Evolutionary conservation across 2,329 filamentous ascomycete species (phyloP).

Genomic region (Microdochium bolleyi): DNA sequence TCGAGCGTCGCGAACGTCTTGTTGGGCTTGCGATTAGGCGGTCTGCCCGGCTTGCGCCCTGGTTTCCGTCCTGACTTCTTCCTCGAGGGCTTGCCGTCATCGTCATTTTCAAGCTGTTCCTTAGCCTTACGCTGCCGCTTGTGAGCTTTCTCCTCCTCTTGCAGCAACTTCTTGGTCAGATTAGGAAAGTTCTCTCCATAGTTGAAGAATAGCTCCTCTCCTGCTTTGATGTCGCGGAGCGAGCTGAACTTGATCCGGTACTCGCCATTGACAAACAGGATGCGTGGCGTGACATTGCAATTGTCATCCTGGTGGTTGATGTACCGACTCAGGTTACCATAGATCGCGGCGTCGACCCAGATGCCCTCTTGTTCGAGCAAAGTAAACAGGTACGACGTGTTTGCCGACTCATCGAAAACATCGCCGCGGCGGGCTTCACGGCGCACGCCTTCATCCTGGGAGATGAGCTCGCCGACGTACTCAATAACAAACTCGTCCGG

Average conservation of each 20-base stretch:
- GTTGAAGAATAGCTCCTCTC: slow-evolving; percentile 76
- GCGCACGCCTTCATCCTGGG: slow-evolving; percentile 59
- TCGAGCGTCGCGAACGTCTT: neutral
- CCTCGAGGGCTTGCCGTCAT: slow-evolving; percentile 6
- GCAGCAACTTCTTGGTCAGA: slow-evolving; percentile 42
- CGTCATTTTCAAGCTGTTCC: slow-evolving; percentile 6
- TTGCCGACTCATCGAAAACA: slow-evolving; percentile 53
- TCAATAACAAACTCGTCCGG: slow-evolving; percentile 71
- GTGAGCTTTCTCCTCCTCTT: slow-evolving; percentile 15
- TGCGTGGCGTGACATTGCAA: slow-evolving; percentile 56
- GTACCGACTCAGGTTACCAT: slow-evolving; percentile 75
- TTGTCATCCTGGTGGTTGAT: slow-evolving; percentile 66
- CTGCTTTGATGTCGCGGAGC: slow-evolving; percentile 55
- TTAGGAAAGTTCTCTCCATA: slow-evolving; percentile 66
- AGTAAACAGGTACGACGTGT: slow-evolving; percentile 58
- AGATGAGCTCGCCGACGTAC: slow-evolving; percentile 73
- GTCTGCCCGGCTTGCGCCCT: neutral
- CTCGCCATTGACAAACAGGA: slow-evolving; percentile 66
- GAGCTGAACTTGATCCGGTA: slow-evolving; percentile 71
- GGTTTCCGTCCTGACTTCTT: neutral
- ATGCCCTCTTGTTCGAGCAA: slow-evolving; percentile 52
- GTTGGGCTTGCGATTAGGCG: neutral
- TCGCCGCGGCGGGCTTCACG: slow-evolving; percentile 54
- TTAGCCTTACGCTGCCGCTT: slow-evolving; percentile 15
- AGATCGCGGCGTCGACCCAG: slow-evolving; percentile 67